Percentiles rank a stretch among this genome's conserved stretches.
Evolutionary conservation across 1,284 basidiomycete genomes (phyloP).

Genomic region (Porogramme epimiltina): DNA sequence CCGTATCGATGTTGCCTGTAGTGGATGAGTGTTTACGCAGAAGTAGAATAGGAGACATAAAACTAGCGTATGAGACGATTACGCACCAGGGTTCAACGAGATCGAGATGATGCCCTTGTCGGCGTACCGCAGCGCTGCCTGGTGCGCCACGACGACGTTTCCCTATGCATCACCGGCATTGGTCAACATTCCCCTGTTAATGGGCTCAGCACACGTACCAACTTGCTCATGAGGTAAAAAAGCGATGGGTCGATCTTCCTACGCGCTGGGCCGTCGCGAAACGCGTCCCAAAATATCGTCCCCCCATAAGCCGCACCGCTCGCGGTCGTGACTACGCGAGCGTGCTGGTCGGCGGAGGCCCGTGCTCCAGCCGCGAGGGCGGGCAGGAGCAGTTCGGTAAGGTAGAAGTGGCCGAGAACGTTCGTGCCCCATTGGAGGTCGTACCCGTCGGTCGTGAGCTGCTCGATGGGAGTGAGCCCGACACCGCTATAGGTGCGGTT

Average conservation of each 20-base stretch:
- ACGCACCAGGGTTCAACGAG: conserved; percentile 40
- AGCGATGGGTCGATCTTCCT: not conserved
- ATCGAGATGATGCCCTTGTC: conserved; percentile 37
- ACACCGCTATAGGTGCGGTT: conserved; percentile 40
- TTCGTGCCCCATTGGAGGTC: conserved; percentile 57
- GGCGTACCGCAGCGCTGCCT: conserved; percentile 30
- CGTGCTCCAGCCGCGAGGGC: conserved; percentile 34
- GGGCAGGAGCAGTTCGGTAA: conserved; percentile 46
- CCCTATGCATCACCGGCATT: conserved; percentile 28
- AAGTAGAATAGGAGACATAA: not conserved
- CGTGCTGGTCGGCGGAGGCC: conserved; percentile 33
- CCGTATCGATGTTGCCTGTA: not conserved
- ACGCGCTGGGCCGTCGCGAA: not conserved
- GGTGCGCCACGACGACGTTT: conserved; percentile 39
- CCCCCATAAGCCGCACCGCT: conserved; percentile 23
- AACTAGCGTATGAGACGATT: not conserved
- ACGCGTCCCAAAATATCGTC: not conserved
- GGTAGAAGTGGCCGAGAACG: conserved; percentile 43
- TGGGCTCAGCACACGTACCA: not conserved
- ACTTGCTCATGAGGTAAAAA: not conserved
- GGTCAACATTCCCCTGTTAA: no score
- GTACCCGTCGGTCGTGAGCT: conserved; percentile 46
- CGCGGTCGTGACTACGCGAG: conserved; percentile 44
- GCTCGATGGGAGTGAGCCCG: conserved; percentile 41
- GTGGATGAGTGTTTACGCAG: not conserved